These are phyloP conservation scores for Theileria orientalis DNA, from an alignment of 169 alveolate species.

Conservation along the genomic window DNA sequence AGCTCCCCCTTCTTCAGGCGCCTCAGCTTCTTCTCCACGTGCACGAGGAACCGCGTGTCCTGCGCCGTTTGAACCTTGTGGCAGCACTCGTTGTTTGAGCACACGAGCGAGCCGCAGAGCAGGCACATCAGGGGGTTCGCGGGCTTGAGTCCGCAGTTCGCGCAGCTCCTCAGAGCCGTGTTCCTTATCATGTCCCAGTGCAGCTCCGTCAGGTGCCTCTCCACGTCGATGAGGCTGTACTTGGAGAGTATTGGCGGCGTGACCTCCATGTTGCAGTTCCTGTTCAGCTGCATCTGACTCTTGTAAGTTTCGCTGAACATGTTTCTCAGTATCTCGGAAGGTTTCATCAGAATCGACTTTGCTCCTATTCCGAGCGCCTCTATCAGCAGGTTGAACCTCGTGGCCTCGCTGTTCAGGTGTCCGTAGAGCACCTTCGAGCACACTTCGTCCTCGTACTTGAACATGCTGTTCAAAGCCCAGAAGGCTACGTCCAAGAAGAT, in stretches of 20 bases:
- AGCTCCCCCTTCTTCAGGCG: slow-evolving; percentile 10
- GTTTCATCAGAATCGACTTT: background rate
- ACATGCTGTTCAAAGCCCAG: slow-evolving; percentile 48
- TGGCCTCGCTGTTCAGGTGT: slow-evolving; percentile 12
- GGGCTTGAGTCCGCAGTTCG: slow-evolving; percentile 50
- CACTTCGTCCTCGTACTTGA: slow-evolving; percentile 15
- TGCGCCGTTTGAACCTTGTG: slow-evolving; percentile 19
- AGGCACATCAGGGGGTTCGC: slow-evolving; percentile 57
- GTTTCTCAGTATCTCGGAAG: background rate
- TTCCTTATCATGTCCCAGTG: slow-evolving; percentile 45
- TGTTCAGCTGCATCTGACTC: slow-evolving; percentile 22
- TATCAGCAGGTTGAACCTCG: slow-evolving; percentile 19
- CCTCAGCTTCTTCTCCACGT: slow-evolving; percentile 16
- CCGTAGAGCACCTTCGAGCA: slow-evolving; percentile 36
- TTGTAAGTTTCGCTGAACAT: slow-evolving; percentile 5
- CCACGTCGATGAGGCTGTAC: slow-evolving; percentile 30
- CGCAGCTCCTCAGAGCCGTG: slow-evolving; percentile 36
- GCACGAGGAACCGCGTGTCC: slow-evolving; percentile 2
- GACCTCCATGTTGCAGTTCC: slow-evolving; percentile 44
- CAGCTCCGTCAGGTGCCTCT: slow-evolving; percentile 18
- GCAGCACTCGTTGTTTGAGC: slow-evolving; percentile 48
- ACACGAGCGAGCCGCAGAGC: slow-evolving; percentile 53
- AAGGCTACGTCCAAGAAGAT: slow-evolving; percentile 43
- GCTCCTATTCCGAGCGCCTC: slow-evolving; percentile 25
- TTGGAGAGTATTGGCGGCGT: slow-evolving; percentile 45